Conservation (phyloP, 2,329 filamentous ascomycete genomes). For the Penicillium sp. region DNA sequence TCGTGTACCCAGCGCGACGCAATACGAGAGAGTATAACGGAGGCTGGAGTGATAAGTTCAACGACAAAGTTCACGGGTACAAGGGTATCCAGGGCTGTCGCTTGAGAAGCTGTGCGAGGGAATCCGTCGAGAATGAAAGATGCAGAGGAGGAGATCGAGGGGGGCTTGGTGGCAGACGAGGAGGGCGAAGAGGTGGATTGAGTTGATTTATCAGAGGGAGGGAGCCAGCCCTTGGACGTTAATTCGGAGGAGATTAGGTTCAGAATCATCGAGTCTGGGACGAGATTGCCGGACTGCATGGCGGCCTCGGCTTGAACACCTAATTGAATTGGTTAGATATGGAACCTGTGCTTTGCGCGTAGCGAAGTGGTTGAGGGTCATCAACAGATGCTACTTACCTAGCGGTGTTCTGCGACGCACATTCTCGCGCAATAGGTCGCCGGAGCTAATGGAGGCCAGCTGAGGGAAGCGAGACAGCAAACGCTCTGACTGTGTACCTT, state of each 20-base stretch:
- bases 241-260: conserved; percentile 91
- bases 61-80: conserved; percentile 96
- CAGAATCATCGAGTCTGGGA: conserved; percentile 88
- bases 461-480: conserved; percentile 86
- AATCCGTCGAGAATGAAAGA: conserved; percentile 98
- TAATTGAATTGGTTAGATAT: conserved; percentile 43
- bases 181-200: conserved; percentile 3
- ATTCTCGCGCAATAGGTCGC: conserved; percentile 89
- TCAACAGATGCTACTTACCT: conserved; percentile 57
- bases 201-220: conserved; percentile 37
- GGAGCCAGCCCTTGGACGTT: conserved; percentile 81
- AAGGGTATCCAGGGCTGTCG: conserved; percentile 73
- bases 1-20: conserved; percentile 92
- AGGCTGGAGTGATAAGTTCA: conserved; percentile 80
- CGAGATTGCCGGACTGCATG: conserved; percentile 87
- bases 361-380: background rate
- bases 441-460: conserved; percentile 88
- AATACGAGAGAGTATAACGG: conserved; percentile 87
- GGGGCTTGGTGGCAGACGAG: conserved; percentile 24
- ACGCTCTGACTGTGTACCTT: conserved; percentile 92
- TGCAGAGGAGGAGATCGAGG: conserved; percentile 70
- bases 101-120: conserved; percentile 83
- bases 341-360: background rate
- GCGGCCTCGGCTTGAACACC: conserved; percentile 88
- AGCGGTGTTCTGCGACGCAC: conserved; percentile 85